Evolutionary conservation across 2,329 filamentous ascomycete species (phyloP), one percentile per base, ranked within the genome.

Genomic region (Phaeosphaeriaceae sp.): DNA sequence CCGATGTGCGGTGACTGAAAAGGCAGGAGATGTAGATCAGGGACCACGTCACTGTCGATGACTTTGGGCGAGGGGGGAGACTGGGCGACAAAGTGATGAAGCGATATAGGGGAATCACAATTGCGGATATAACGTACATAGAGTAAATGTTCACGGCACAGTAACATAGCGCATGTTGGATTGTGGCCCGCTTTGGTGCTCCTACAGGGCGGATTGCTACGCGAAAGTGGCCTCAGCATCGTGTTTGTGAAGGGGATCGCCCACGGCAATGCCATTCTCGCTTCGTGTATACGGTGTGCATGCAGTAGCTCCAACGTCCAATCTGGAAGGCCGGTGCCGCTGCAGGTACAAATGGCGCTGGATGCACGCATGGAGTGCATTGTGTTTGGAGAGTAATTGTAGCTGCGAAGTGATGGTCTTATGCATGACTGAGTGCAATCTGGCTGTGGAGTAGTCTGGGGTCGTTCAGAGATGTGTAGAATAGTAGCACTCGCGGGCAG

Each of bases 301-400:
- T 54, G 51, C 56, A 58, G 48, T 58, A 58, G 51, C 52, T 25
- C 24, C 48, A 54, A 52, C 48, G 51, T 54, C 42, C 44, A 51
- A 52, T 51, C 21, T 52, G 42, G 52, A 45, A 54, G 49, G 56
- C 27, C 40, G 24, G 46, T 48, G 22, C 31, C 24, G 42, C 33
- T 58, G 42, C 48, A 52, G 51, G 51, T 53, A 58, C 51, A 58
- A 19, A 47, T 44, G 36, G 42, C 40, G 4, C 41, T 19, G 22
- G 36, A 45, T 46, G 25, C 24, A 45, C 22, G 25, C 46, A 45
- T 40, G 17, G 7, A 41, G 13, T 13, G 24, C 6, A 13, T 36
- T 45, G 36, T 27, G 20, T 52, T 36, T 11, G 13, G 31, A n/a
- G 41, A 20, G 11, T 44, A 9, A 7, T 5, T 44, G 41, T 44